These are phyloP conservation scores for Cryptococcus amylolentus DNA, from an alignment of 1,284 basidiomycete species.

Conservation along the genomic window DNA sequence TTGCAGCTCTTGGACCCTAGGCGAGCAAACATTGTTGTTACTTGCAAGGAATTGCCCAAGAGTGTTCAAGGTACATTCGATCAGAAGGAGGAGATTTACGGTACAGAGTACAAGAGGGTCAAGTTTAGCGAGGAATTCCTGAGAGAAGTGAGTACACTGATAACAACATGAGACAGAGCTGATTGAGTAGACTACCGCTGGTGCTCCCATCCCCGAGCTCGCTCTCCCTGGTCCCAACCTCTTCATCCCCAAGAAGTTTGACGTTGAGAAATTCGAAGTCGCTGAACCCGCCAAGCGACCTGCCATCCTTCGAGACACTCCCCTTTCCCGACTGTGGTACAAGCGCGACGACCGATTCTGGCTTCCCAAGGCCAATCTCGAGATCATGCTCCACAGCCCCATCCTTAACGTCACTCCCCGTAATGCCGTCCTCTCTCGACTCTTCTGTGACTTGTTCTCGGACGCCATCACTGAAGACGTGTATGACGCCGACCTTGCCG, in stretches of 20 bases:
- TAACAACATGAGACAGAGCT: background rate
- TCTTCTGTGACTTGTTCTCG: constrained; percentile 82
- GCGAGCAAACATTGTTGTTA: constrained; percentile 51
- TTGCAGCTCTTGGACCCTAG: constrained; percentile 64
- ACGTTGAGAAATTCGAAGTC: constrained; percentile 70
- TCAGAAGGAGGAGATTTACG: constrained; percentile 75
- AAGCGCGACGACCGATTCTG: constrained; percentile 96
- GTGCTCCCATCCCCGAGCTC: constrained; percentile 62
- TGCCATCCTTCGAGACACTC: constrained; percentile 67
- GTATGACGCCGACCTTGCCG: constrained; percentile 91
- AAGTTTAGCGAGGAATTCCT: constrained; percentile 65
- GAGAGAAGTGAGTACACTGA: constrained; percentile 53
- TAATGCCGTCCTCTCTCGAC: constrained; percentile 44
- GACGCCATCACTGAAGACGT: constrained; percentile 87
- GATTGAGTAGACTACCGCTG: constrained; percentile 59
- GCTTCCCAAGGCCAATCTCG: constrained; percentile 71
- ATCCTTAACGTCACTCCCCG: constrained; percentile 46
- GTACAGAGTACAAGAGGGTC: constrained; percentile 72
- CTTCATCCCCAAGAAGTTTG: constrained; percentile 83
- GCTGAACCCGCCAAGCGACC: constrained; percentile 70
- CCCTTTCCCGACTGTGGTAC: constrained; percentile 76
- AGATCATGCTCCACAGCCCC: constrained; percentile 34
- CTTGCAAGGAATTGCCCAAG: constrained; percentile 58
- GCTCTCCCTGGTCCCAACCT: constrained; percentile 79
- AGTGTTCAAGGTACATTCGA: constrained; percentile 61